Evolutionary conservation across 768 basidiomycete species (phyloP).

Genomic region (Cytidiella melzeri): DNA sequence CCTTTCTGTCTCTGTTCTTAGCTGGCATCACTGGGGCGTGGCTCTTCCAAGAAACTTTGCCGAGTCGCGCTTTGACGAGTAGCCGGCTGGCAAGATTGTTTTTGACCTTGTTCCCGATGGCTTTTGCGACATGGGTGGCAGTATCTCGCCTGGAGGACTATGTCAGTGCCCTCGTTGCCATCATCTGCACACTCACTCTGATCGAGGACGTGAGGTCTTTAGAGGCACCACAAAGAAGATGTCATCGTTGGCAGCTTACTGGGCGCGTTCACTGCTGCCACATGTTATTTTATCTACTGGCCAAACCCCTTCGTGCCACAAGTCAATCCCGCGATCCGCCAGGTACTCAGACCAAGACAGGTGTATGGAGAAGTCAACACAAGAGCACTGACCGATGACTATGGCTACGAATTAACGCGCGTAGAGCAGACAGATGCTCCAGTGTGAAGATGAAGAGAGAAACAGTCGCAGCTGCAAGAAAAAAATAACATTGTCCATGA

Average conservation of each 20-base stretch:
- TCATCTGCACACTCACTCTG: background rate
- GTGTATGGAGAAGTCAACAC: constrained; percentile 30
- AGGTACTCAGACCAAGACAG: constrained; percentile 32
- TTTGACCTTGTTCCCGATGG: constrained; percentile 47
- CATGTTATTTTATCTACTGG: constrained; percentile 60
- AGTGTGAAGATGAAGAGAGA: constrained; percentile 14
- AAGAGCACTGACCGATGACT: constrained; percentile 20
- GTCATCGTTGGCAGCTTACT: constrained; percentile 58
- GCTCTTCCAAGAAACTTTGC: constrained; percentile 38
- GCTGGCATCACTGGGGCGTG: constrained; percentile 61
- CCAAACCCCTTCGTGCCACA: constrained; percentile 46
- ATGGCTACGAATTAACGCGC: constrained; percentile 41
- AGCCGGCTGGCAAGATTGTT: constrained; percentile 43
- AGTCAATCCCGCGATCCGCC: background rate
- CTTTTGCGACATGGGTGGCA: constrained; percentile 55
- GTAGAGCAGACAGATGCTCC: constrained; percentile 18
- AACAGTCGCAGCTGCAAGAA: background rate
- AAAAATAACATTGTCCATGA: background rate
- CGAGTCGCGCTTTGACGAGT: constrained; percentile 31
- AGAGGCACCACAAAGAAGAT: constrained; percentile 69
- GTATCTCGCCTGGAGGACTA: constrained; percentile 60
- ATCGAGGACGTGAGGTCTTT: background rate
- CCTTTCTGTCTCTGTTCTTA: constrained; percentile 53
- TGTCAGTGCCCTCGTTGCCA: constrained; percentile 32
- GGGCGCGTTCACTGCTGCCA: constrained; percentile 42